A percentile compares a stretch with the other conserved stretches of the same genome.
These are phyloP conservation scores for Nannizzia gypsea DNA, from an alignment of 2,329 filamentous ascomycete species.

Conservation along the genomic window DNA sequence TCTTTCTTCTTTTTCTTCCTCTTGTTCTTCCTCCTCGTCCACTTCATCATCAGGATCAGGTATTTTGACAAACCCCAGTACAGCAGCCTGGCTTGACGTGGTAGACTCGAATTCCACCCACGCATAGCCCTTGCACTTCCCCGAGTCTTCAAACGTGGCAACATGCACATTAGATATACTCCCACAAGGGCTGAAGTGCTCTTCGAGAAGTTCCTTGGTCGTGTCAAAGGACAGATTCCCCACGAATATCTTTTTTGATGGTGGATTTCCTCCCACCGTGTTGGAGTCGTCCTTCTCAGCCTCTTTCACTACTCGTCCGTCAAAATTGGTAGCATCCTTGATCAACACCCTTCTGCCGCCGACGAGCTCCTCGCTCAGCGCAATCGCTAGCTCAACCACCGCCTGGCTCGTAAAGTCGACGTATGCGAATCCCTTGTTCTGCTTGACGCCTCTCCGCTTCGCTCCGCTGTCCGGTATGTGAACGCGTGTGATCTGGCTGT, in stretches of 20 bases:
- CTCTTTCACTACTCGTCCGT: conserved; percentile 69
- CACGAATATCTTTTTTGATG: conserved; percentile 73
- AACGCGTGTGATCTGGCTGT: conserved; percentile 67
- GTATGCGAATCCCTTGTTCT: conserved; percentile 93
- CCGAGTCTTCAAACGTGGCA: conserved; percentile 89
- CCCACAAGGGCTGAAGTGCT: conserved; percentile 78
- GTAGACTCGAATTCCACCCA: conserved; percentile 86
- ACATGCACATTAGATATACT: conserved; percentile 71
- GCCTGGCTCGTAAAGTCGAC: conserved; percentile 68
- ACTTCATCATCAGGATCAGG: conserved; percentile 34
- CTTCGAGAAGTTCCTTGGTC: conserved; percentile 65
- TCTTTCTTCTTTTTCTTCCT: conserved; percentile 44
- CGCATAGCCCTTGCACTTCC: conserved; percentile 95
- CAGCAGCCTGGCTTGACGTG: conserved; percentile 61
- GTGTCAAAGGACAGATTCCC: conserved; percentile 78
- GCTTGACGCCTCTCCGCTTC: conserved; percentile 39
- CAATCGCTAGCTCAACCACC: conserved; percentile 64
- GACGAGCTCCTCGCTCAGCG: conserved; percentile 72
- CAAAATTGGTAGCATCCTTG: conserved; percentile 82
- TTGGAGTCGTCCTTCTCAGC: conserved; percentile 26
- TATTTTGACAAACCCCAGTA: conserved; percentile 68
- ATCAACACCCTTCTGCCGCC: conserved; percentile 72
- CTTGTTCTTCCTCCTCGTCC: conserved; percentile 43
- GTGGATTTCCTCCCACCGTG: conserved; percentile 36
- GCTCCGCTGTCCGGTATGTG: conserved; percentile 57